A percentile compares a stretch with the other conserved stretches of the same genome.
phyloP scores from a whole-genome alignment of 768 basidiomycete species.

The Phylloporus rhodoxanthus region DNA sequence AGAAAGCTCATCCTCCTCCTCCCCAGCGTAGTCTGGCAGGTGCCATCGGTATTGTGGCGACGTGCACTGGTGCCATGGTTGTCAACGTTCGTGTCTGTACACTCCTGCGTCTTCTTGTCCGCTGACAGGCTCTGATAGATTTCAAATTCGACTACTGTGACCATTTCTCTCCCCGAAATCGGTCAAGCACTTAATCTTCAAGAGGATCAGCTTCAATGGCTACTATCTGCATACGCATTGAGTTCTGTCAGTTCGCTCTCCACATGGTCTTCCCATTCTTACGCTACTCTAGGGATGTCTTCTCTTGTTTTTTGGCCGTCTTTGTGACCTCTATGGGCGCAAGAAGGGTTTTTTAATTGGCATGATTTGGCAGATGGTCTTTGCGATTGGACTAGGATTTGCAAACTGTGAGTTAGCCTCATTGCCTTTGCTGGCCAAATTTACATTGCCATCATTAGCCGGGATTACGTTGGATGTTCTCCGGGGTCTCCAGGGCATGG shows the following conservation, averaged over 20 bases:
- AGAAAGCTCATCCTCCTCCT: background rate
- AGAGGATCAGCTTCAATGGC: conserved; percentile 58
- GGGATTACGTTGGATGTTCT: conserved; percentile 60
- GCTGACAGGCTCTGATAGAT: conserved; percentile 18
- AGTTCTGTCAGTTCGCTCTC: conserved; percentile 49
- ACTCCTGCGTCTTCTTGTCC: background rate
- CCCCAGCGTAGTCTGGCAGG: conserved; percentile 21
- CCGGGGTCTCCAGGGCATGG: conserved; percentile 77
- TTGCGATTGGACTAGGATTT: conserved; percentile 63
- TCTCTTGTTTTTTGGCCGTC: conserved; percentile 67
- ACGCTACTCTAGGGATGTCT: conserved; percentile 61
- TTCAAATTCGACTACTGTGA: conserved; percentile 37
- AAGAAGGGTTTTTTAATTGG: conserved; percentile 64
- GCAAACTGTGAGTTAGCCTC: conserved; percentile 37
- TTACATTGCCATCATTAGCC: conserved; percentile 33
- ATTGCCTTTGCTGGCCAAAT: background rate
- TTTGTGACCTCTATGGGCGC: conserved; percentile 76
- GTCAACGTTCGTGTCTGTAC: conserved; percentile 26
- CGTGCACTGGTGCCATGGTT: conserved; percentile 38
- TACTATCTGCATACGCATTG: conserved; percentile 59
- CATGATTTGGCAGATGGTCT: conserved; percentile 44
- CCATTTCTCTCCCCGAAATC: conserved; percentile 52
- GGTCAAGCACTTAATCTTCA: conserved; percentile 42
- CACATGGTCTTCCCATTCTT: background rate
- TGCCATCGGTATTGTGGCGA: conserved; percentile 29